Evolutionary conservation across 2,329 filamentous ascomycete species (phyloP).

Genomic region (Colletotrichum truncatum): DNA sequence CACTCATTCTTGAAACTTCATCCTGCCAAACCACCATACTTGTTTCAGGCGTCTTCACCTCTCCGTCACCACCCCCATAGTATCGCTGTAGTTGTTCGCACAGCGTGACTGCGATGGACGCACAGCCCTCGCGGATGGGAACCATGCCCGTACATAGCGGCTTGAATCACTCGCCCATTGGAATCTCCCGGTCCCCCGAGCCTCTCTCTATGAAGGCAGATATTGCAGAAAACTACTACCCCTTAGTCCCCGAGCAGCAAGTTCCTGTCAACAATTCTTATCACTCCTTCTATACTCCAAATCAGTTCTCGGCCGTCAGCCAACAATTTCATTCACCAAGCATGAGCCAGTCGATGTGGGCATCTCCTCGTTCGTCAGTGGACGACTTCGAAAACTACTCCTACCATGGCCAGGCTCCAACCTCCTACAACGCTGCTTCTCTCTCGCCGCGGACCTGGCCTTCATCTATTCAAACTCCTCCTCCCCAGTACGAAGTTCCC

Average conservation of each 20-base stretch:
- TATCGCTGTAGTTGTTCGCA: neutral
- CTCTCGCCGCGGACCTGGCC: constrained; percentile 46
- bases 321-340: constrained; percentile 13
- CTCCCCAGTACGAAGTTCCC: constrained; percentile 15
- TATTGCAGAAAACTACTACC: constrained; percentile 11
- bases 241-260: constrained; percentile 4
- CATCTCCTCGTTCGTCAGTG: constrained; percentile 45
- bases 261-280: constrained; percentile 2
- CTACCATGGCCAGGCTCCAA: constrained; percentile 41
- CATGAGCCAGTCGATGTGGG: constrained; percentile 35
- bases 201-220: constrained; percentile 5
- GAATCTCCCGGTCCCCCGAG: constrained; percentile 7
- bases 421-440: constrained; percentile 39
- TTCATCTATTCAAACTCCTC: constrained; percentile 4
- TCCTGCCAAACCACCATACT: constrained; percentile 12
- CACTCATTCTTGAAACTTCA: constrained; percentile 5
- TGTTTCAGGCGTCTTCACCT: constrained; percentile 10
- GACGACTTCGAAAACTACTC: constrained; percentile 49
- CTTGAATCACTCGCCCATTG: neutral
- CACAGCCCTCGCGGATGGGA: constrained; percentile 8
- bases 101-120: constrained; percentile 12
- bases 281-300: constrained; percentile 32
- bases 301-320: constrained; percentile 9
- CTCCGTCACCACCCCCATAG: neutral
- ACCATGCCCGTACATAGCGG: neutral